Conservation (phyloP, 441 rosid genomes). For the Adansonia grandidieri region DNA sequence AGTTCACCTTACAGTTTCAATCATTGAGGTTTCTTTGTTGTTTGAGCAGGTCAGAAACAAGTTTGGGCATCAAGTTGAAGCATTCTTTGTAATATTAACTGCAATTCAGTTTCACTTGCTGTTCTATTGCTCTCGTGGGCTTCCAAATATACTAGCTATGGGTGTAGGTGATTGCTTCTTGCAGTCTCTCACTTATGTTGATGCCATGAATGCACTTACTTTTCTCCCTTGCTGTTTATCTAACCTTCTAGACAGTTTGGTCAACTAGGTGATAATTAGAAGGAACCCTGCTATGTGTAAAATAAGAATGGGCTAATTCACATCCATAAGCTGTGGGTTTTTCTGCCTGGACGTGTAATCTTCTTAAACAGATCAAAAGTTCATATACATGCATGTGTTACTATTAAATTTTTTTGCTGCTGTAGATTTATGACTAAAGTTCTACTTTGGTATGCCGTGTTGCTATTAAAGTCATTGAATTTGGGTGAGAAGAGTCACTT, state of each 20-base stretch:
- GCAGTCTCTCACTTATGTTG: constrained; percentile 27
- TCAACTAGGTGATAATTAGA: constrained; percentile 8
- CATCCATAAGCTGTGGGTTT: neutral
- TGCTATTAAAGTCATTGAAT: constrained; percentile 4
- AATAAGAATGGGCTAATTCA: constrained; percentile 5
- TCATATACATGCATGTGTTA: constrained; percentile 1
- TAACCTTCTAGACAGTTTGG: neutral
- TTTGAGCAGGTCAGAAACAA: constrained; percentile 67
- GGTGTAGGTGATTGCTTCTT: constrained; percentile 71
- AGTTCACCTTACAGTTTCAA: constrained; percentile 3
- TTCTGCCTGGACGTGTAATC: neutral
- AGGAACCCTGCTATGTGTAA: neutral
- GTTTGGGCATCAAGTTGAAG: constrained; percentile 92
- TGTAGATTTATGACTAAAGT: neutral
- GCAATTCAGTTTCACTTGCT: constrained; percentile 88
- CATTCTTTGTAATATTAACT: constrained; percentile 82
- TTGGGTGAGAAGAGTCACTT: constrained; percentile 5
- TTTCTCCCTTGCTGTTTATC: neutral
- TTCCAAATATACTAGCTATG: constrained; percentile 85
- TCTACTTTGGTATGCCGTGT: neutral
- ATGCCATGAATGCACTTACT: constrained; percentile 9
- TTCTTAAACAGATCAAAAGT: constrained; percentile 3
- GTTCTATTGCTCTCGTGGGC: constrained; percentile 91
- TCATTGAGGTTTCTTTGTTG: constrained; percentile 22
- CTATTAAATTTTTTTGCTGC: neutral